These are phyloP conservation scores for Pythium graminicola DNA, from an alignment of 352 stramenopile genomes.

Conservation along the genomic window DNA sequence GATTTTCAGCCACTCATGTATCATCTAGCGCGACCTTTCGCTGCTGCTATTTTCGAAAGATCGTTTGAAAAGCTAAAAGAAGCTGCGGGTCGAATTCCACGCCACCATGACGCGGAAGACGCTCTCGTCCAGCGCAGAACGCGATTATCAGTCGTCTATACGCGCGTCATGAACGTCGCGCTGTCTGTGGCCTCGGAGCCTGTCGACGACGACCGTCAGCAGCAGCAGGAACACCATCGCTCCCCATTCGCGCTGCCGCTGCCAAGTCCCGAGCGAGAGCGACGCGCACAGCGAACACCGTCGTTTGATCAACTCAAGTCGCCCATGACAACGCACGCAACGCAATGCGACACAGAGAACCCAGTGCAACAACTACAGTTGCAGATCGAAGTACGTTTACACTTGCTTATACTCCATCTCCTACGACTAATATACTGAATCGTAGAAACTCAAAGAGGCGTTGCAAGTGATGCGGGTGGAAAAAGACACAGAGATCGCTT, in stretches of 20 bases:
- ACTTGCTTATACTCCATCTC: background rate
- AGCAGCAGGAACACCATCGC: constrained; percentile 9
- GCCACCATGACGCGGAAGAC: background rate
- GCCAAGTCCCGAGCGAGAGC: constrained; percentile 9
- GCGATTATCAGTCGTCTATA: background rate
- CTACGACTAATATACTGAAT: no score
- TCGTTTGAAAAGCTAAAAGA: constrained; percentile 6
- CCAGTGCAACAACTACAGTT: constrained; percentile 18
- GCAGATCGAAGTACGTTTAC: constrained; percentile 31
- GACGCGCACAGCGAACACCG: background rate
- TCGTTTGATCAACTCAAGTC: constrained; percentile 13
- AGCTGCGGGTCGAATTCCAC: background rate
- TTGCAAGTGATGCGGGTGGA: constrained; percentile 44
- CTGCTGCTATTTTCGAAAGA: constrained; percentile 13
- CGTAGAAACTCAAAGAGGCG: constrained; percentile 41
- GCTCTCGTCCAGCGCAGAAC: background rate
- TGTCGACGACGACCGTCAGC: background rate
- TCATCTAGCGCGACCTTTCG: background rate
- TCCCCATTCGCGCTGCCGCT: constrained; percentile 12
- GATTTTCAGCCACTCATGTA: constrained; percentile 1
- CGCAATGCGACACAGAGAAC: background rate
- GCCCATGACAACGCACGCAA: background rate
- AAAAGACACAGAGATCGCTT: constrained; percentile 52
- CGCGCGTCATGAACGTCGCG: constrained; percentile 2
- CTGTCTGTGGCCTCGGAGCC: constrained; percentile 2